These are phyloP conservation scores for Candida succiphila DNA, from an alignment of 805 yeast species.

Conservation along the genomic window DNA sequence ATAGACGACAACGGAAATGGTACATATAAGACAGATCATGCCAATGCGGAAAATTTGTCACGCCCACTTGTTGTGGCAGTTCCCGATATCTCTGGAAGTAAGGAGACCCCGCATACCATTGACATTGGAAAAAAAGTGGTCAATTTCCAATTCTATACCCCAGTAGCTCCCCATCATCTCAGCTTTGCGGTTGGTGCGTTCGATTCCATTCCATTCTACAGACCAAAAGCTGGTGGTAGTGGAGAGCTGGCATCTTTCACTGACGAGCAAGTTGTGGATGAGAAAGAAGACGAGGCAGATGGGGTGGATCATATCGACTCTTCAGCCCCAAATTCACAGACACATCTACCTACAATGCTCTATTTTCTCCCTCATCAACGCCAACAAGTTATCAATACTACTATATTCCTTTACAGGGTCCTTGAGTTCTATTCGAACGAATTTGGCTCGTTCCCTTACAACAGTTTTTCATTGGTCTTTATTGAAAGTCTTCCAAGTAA, in stretches of 20 bases:
- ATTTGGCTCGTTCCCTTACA: constrained; percentile 88
- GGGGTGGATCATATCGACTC: constrained; percentile 9
- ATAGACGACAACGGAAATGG: constrained; percentile 21
- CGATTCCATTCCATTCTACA: constrained; percentile 47
- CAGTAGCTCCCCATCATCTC: constrained; percentile 87
- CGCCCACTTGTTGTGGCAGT: constrained; percentile 54
- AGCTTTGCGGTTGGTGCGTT: constrained; percentile 95
- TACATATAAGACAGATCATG: constrained; percentile 22
- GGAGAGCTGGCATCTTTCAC: constrained; percentile 5
- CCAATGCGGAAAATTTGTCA: constrained; percentile 30
- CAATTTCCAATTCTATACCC: constrained; percentile 69
- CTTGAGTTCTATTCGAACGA: constrained; percentile 78
- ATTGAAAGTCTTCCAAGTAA: constrained; percentile 42
- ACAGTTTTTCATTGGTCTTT: constrained; percentile 70
- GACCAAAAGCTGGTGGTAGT: constrained; percentile 23
- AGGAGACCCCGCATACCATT: constrained; percentile 65
- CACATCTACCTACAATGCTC: constrained; percentile 46
- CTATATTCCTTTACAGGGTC: constrained; percentile 67
- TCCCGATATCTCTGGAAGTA: constrained; percentile 58
- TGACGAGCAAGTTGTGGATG: constrained; percentile 4
- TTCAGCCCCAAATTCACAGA: constrained; percentile 15
- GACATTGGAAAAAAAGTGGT: constrained; percentile 70
- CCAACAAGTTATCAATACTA: constrained; percentile 55
- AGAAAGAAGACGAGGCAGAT: constrained; percentile 25
- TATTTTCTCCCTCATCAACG: constrained; percentile 55